phyloP scores from a whole-genome alignment of 305 asterid genomes.

The Fraxinus paxiana region DNA sequence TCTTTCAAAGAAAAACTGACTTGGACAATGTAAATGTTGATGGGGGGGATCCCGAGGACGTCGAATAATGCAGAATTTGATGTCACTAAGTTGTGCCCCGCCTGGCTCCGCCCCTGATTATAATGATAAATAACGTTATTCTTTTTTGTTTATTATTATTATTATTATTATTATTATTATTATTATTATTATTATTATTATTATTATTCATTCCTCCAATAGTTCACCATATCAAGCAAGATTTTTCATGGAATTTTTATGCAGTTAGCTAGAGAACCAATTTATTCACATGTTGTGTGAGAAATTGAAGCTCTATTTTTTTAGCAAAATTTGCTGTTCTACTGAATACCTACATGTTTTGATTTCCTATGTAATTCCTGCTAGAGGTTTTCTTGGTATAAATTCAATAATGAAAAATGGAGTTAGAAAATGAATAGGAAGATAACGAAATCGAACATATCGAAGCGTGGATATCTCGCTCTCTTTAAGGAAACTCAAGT shows the following conservation, averaged over 20 bases:
- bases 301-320: conserved; percentile 24
- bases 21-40: too few relatives aligned
- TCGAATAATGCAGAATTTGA: too few relatives aligned
- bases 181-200: conserved; percentile 14
- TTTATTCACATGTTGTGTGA: conserved; percentile 29
- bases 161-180: conserved; percentile 22
- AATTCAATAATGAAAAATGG: too few relatives aligned
- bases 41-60: too few relatives aligned
- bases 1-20: too few relatives aligned
- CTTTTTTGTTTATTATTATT: conserved; percentile 22
- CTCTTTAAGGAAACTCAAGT: too few relatives aligned
- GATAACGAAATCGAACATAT: too few relatives aligned
- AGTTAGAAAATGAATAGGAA: too few relatives aligned
- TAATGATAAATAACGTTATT: too few relatives aligned
- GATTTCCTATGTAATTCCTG: not conserved
- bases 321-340: conserved; percentile 30
- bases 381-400: not conserved
- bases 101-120: too few relatives aligned
- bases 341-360: conserved; percentile 3
- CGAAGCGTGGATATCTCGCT: too few relatives aligned
- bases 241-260: conserved; percentile 28
- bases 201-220: not conserved
- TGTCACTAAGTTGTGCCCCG: too few relatives aligned
- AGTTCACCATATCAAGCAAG: conserved; percentile 28
- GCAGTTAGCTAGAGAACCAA: conserved; percentile 11